Evolutionary conservation across 306 rosid genomes (phyloP).

Genomic region (Castanea sativa): DNA sequence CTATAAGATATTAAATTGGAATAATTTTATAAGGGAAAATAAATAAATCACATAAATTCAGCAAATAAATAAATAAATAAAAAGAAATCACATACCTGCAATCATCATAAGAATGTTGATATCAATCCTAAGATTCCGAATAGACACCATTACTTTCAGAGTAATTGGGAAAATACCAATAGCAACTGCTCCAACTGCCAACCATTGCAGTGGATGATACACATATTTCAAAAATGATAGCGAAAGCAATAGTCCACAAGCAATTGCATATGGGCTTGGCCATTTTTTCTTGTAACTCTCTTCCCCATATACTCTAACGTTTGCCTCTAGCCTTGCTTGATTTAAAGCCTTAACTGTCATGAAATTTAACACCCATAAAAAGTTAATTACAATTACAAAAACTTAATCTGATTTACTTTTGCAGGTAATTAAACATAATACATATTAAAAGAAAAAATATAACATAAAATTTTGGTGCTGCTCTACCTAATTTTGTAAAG

Average conservation of each 20-base stretch:
- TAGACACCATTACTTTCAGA: conserved; percentile 45
- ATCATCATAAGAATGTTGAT: conserved; percentile 69
- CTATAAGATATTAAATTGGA: too few relatives aligned
- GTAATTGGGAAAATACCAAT: conserved; percentile 51
- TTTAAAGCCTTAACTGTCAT: conserved; percentile 80
- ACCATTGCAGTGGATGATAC: conserved; percentile 48
- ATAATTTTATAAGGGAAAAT: too few relatives aligned
- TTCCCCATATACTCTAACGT: conserved; percentile 54
- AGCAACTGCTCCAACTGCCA: conserved; percentile 77
- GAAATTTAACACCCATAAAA: too few relatives aligned
- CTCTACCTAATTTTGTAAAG: too few relatives aligned
- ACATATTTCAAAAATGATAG: conserved; percentile 59
- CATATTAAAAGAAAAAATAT: too few relatives aligned
- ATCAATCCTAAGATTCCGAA: conserved; percentile 61
- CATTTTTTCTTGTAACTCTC: conserved; percentile 48
- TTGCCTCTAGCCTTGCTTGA: conserved; percentile 79
- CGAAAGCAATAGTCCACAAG: conserved; percentile 53
- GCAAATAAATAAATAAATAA: conserved; percentile 1
- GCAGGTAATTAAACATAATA: too few relatives aligned
- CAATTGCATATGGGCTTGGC: conserved; percentile 79
- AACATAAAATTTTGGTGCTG: too few relatives aligned
- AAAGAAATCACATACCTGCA: conserved; percentile 51
- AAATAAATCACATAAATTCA: too few relatives aligned
- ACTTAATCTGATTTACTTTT: too few relatives aligned
- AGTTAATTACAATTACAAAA: too few relatives aligned